Percentiles rank a stretch among this genome's conserved stretches.
Evolutionary conservation across 257 asterid genomes (phyloP).

Genomic region (Gentiana dahurica): DNA sequence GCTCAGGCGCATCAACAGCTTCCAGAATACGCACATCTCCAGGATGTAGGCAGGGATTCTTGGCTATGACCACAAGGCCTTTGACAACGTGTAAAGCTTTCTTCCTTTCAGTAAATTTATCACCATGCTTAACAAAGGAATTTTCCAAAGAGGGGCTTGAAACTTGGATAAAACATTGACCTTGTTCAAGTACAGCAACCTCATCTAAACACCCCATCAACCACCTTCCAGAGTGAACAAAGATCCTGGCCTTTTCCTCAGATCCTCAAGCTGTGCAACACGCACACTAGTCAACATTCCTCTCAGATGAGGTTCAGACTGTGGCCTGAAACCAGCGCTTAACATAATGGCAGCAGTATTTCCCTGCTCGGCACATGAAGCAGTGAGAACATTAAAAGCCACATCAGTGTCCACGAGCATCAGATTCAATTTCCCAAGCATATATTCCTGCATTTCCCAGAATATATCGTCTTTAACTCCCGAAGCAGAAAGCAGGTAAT

Average conservation of each 20-base stretch:
- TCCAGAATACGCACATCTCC: constrained; percentile 85
- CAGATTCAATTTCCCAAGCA: constrained; percentile 50
- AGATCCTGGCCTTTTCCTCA: constrained; percentile 78
- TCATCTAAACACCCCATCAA: constrained; percentile 96
- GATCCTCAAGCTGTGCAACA: constrained; percentile 85
- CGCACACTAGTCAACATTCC: constrained; percentile 86
- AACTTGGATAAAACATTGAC: constrained; percentile 84
- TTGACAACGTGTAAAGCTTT: constrained; percentile 43
- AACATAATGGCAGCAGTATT: constrained; percentile 75
- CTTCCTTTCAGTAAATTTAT: constrained; percentile 36
- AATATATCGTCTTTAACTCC: constrained; percentile 45
- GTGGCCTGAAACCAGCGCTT: constrained; percentile 77
- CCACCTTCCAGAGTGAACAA: constrained; percentile 80
- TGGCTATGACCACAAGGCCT: constrained; percentile 72
- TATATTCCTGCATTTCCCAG: constrained; percentile 69
- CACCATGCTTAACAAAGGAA: constrained; percentile 64
- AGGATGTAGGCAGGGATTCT: constrained; percentile 95
- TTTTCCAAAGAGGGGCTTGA: constrained; percentile 56
- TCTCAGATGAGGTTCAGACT: constrained; percentile 64
- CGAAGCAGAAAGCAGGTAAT: constrained; percentile 71
- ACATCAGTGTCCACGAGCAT: constrained; percentile 55
- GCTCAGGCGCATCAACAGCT: constrained; percentile 59
- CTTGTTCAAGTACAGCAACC: constrained; percentile 60
- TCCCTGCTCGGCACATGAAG: constrained; percentile 72
- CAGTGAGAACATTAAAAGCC: constrained; percentile 68